A percentile compares a stretch with the other conserved stretches of the same genome.
Evolutionary conservation across 495 filamentous ascomycete species (phyloP).

Genomic region (Bryoglossum gracile): DNA sequence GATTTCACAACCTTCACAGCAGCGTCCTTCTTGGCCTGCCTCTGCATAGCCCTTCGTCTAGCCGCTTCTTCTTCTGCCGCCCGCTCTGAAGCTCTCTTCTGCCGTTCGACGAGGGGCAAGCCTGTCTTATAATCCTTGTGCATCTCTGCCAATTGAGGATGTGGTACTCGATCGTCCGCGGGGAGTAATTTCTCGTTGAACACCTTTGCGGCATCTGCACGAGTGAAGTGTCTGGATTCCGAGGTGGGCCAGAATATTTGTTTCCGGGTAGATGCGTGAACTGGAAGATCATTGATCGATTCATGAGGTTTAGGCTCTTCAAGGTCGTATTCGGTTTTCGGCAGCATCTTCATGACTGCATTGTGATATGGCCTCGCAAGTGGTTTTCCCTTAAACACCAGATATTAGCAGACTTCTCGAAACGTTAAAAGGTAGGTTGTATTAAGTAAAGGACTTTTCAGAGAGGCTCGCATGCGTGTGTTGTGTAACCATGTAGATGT

Average conservation of each 20-base stretch:
- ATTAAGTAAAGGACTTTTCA: constrained; percentile 24
- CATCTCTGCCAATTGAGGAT: constrained; percentile 69
- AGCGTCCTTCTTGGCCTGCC: constrained; percentile 33
- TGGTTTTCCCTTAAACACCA: constrained; percentile 56
- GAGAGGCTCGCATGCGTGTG: constrained; percentile 42
- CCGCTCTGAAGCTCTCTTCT: constrained; percentile 36
- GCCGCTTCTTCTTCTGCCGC: constrained; percentile 34
- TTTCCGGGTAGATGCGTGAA: constrained; percentile 67
- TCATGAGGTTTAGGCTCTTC: constrained; percentile 47
- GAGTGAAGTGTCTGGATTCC: constrained; percentile 84
- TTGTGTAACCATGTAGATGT: constrained; percentile 74
- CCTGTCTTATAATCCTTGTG: constrained; percentile 43
- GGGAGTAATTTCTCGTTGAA: constrained; percentile 69
- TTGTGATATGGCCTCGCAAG: constrained; percentile 68
- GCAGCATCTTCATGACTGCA: constrained; percentile 77
- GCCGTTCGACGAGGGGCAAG: constrained; percentile 29
- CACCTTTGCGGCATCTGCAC: constrained; percentile 78
- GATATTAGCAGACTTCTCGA: constrained; percentile 13
- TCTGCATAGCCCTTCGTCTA: constrained; percentile 29
- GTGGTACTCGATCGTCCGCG: constrained; percentile 78
- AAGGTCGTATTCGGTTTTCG: constrained; percentile 27
- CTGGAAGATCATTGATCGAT: constrained; percentile 83
- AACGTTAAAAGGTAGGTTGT: too few species aligned
- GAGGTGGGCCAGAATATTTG: constrained; percentile 89
- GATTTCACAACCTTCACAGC: constrained; percentile 39